Base-by-base conservation (phyloP, 1,284 basidiomycete genomes). In the Sporisorium iseilematis-ciliati region DNA sequence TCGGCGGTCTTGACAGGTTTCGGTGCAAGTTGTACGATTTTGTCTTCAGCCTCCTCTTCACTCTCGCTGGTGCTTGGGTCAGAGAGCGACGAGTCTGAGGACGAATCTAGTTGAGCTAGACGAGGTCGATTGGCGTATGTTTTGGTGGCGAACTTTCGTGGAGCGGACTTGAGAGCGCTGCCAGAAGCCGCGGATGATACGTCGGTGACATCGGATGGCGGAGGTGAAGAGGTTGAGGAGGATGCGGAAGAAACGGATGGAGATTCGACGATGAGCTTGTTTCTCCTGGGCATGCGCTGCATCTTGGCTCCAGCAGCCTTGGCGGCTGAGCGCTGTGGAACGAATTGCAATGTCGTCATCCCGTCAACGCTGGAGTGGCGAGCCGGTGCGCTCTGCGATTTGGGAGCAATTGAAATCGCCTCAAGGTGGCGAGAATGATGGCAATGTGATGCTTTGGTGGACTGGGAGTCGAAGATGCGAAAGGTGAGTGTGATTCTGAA, bases 301-400 rank as follows among this genome's bases (percentile, higher is more conserved):
- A 60, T 18, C 52, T 53, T 65, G 42, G 42, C 53, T 35, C 56
- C 43, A n/a, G 67, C 61, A 7, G 43, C 43, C 49, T 57, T 60
- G 21, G 61, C 67, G 20, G 67, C 61, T 14, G 21, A 26, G 14
- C 61, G 61, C 57, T 64, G 67, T 29, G 67, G 67, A 7, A 69
- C 59, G 29, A 23, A 40, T 35, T 40, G 26, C 29, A 49, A 26
- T 2, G 10, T 20, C 48, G 48, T 31, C 48, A 49, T 49, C 8
- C n/a, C n/a, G 29, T 10, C 48, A 20, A 21, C 29, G 10, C 48
- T 31, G 16, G 12, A 10, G 16, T 21, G 8, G 25, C 18, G 10
- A 29, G 6, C n/a, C 46, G 16, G 18, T 42, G 41, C 12, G 35
- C 35, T 38, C 35, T 14, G 14, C 12, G 35, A 38, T 4, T 38